These are phyloP conservation scores for Colletotrichum godetiae DNA, from an alignment of 2,329 filamentous ascomycete genomes.

Conservation along the genomic window DNA sequence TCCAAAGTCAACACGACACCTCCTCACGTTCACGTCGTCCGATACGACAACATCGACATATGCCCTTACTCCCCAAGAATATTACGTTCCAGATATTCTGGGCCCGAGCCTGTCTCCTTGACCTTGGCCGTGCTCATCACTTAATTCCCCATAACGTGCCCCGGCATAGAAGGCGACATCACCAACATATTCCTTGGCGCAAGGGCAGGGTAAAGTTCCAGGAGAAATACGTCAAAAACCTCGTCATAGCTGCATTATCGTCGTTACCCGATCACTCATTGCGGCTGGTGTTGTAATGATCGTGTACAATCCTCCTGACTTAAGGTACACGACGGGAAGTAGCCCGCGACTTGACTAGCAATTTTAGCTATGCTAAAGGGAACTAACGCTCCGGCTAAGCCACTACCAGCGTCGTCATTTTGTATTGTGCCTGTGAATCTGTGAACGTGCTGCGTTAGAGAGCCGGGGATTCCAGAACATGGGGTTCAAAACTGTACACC, in stretches of 20 bases:
- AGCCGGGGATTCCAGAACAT: not conserved
- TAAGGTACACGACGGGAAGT: conserved; percentile 6
- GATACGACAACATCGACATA: conserved; percentile 2
- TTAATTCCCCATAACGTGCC: not conserved
- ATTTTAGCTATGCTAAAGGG: conserved; percentile 14
- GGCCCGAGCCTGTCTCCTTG: conserved; percentile 3
- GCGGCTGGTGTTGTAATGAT: conserved; percentile 1
- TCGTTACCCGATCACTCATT: not conserved
- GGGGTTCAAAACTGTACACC: not conserved
- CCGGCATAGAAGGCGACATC: conserved; percentile 3
- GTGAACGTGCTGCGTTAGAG: conserved; percentile 14
- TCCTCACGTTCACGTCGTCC: not conserved
- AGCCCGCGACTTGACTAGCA: not conserved
- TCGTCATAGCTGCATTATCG: conserved; percentile 3
- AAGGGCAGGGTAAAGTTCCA: not conserved
- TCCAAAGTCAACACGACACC: not conserved
- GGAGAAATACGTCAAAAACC: not conserved
- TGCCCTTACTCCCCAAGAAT: not conserved
- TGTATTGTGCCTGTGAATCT: conserved; percentile 12
- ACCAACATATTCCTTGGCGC: conserved; percentile 5
- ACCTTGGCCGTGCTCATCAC: not conserved
- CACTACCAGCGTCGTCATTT: conserved; percentile 1
- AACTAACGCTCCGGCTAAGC: conserved; percentile 9
- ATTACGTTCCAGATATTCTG: not conserved
- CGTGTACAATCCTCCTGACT: not conserved